Conservation (phyloP, 2,329 filamentous ascomycete species). For the Dactylellina cionopaga region DNA sequence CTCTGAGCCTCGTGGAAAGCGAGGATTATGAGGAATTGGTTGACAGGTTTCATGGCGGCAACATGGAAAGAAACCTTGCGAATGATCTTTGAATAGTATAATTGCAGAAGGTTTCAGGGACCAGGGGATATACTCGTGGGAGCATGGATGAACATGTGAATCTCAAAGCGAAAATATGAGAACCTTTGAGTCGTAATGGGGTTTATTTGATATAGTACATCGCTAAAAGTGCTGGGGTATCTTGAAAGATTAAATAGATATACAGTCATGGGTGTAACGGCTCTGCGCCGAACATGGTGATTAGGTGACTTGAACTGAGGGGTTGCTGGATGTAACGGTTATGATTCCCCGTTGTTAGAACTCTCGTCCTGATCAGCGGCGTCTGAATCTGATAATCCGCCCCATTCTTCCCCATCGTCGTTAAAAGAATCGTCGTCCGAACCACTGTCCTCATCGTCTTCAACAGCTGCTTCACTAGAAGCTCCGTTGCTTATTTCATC, state of each 20-base stretch:
- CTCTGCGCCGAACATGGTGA: background rate
- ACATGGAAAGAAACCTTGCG: background rate
- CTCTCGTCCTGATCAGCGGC: slow-evolving; percentile 56
- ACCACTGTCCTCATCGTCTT: slow-evolving; percentile 62
- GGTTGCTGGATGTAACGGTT: background rate
- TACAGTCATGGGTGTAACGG: slow-evolving; percentile 18
- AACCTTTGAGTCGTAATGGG: slow-evolving; percentile 32
- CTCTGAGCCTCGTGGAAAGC: background rate
- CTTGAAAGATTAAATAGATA: slow-evolving; percentile 23
- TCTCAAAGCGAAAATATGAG: slow-evolving; percentile 30
- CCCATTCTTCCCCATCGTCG: slow-evolving; percentile 54
- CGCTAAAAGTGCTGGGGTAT: slow-evolving; percentile 44
- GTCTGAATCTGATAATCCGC: slow-evolving; percentile 52
- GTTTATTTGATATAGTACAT: slow-evolving; percentile 37
- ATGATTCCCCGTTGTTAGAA: slow-evolving; percentile 57
- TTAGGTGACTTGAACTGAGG: background rate
- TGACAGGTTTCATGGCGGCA: slow-evolving; percentile 15
- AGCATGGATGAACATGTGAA: background rate
- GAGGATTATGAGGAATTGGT: background rate
- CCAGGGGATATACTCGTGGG: slow-evolving; percentile 4
- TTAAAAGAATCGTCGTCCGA: slow-evolving; percentile 60
- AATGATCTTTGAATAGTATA: background rate
- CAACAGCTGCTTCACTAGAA: slow-evolving; percentile 62
- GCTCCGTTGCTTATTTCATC: slow-evolving; percentile 60
- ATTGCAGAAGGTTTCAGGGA: slow-evolving; percentile 1